Percentiles rank a stretch among this genome's conserved stretches.
Evolutionary conservation across 2,329 filamentous ascomycete species (phyloP).

Genomic region (Saccharata proteae): DNA sequence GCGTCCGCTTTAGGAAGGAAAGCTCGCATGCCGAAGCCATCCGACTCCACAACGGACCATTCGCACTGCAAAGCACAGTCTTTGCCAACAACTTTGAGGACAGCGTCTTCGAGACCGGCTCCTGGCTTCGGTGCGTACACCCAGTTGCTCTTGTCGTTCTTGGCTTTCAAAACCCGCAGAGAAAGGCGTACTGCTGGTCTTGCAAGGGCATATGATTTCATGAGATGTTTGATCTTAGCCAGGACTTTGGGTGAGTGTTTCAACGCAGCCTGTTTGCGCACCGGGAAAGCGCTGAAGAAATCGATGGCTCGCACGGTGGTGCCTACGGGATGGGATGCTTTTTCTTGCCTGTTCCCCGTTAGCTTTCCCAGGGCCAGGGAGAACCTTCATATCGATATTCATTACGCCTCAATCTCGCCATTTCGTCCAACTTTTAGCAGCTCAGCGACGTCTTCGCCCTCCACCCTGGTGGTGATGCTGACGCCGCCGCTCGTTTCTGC

Average conservation of each 20-base stretch:
- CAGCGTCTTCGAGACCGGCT: slow-evolving; percentile 43
- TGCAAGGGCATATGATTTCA: slow-evolving; percentile 55
- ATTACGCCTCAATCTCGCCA: slow-evolving; percentile 31
- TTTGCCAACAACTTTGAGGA: slow-evolving; percentile 49
- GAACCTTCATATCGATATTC: not conserved
- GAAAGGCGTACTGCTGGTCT: slow-evolving; percentile 49
- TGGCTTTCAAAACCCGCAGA: slow-evolving; percentile 46
- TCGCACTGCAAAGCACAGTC: slow-evolving; percentile 44
- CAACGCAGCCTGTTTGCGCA: slow-evolving; percentile 46
- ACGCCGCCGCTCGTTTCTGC: slow-evolving; percentile 47
- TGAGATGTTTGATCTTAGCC: slow-evolving; percentile 44
- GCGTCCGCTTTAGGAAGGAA: slow-evolving; percentile 45
- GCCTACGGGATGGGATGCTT: slow-evolving; percentile 48
- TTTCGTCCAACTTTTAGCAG: slow-evolving; percentile 38
- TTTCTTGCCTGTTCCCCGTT: slow-evolving; percentile 23
- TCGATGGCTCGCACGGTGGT: slow-evolving; percentile 52
- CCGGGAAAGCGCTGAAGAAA: slow-evolving; percentile 50
- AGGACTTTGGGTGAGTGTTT: slow-evolving; percentile 48
- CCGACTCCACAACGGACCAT: slow-evolving; percentile 22
- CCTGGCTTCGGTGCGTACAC: slow-evolving; percentile 47
- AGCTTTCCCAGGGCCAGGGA: not conserved
- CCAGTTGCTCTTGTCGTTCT: slow-evolving; percentile 43
- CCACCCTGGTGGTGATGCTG: slow-evolving; percentile 50
- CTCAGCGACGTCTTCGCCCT: slow-evolving; percentile 47
- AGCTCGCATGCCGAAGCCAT: slow-evolving; percentile 40